Evolutionary conservation across 2,329 filamentous ascomycete species (phyloP), one percentile per base, ranked within the genome.

Genomic region (Alternaria ventricosa): DNA sequence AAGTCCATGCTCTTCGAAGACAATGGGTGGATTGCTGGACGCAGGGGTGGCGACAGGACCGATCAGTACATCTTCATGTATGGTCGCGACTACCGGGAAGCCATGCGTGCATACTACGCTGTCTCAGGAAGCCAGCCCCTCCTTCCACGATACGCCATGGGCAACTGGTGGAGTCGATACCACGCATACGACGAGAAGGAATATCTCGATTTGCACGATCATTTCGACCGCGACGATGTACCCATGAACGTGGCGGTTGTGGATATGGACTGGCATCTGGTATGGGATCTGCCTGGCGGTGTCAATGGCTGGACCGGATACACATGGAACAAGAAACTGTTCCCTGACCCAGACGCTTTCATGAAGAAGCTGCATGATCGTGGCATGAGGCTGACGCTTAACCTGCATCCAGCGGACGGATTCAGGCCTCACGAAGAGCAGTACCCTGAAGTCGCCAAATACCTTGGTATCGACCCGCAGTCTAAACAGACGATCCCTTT

Each of bases 191-290:
- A 79, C 0, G 82, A 83, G 27, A 79, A 84, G 2, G 86, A 88
- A 66, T 90, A 90, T 69, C 64, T 89, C 3, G 75, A 78, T 13
- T 79, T 90, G 15, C 86, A 90, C 81, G 85, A 88, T 58, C 81
- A 82, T 54, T 90, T 90, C 66, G 72, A 79, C 5, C 75, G 78
- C 9, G 77, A 86, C 23, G 75, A 81, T 0, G 83, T 90, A 7
- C 88, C 88, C 0, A 78, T 90, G 41, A 86, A 83, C 6, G 87
- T 89, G 6, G 87, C 84, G 2, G 87, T 90, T 1, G 75, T 90
- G 4, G 88, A 90, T 70, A 90, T 90, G 88, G 88, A 90, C 72
- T 90, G 88, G 88, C 88, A 90, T 75, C 74, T 85, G 46, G 87
- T 89, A 1, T 66, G 69, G 65, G 73, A 82, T 75, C 11, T 73